Evolutionary conservation across 192 early-diverging fungal species (phyloP), one percentile per base, ranked within the genome.

Genomic region (Fimicolochytrium jonesii): DNA sequence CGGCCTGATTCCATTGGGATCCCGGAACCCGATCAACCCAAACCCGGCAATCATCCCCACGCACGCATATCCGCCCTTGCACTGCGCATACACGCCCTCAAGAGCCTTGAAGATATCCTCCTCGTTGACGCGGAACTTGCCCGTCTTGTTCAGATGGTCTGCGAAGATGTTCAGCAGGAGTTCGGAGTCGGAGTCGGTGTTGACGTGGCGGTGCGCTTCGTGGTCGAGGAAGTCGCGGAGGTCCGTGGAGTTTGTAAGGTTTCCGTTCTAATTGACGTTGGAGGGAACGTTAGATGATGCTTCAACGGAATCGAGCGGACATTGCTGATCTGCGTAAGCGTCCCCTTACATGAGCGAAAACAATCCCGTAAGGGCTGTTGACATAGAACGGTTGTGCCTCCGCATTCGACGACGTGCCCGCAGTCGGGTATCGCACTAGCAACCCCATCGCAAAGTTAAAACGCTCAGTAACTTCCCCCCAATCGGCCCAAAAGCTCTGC

Each of bases 381-480:
- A 99, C 97, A 70, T 98, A 99, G 71, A 99, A 98, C 42, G 97
- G 95, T 77, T 99, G 97, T 25, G 97, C 93, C 74, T 99, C 97
- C 11, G 94, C 92, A 37, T 77, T 86, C 11, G 95, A 93, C 5
- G 97, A 95, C 10, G 92, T 90, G 10, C 97, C 97, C 23, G 97
- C 97, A 11, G 97, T 99, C 34, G 97, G 97, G 69, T 99, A 99
- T 36, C 97, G 86, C 47, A 95, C 97, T 99, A 74, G 3, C 23
- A 20, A 37, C 6, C 22, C n/a, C n/a, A n/a, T n/a, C n/a, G n/a
- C n/a, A n/a, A n/a, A n/a, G n/a, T n/a, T n/a, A n/a, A n/a, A n/a
- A n/a, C n/a, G n/a, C n/a, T n/a, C n/a, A n/a, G n/a, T 22, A 11
- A 51, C 13, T 28, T 18, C 56, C 7, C 17, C 13, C 18, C 53